Conservation (phyloP, 208 protist species). For the Blechomonas ayalai region DNA sequence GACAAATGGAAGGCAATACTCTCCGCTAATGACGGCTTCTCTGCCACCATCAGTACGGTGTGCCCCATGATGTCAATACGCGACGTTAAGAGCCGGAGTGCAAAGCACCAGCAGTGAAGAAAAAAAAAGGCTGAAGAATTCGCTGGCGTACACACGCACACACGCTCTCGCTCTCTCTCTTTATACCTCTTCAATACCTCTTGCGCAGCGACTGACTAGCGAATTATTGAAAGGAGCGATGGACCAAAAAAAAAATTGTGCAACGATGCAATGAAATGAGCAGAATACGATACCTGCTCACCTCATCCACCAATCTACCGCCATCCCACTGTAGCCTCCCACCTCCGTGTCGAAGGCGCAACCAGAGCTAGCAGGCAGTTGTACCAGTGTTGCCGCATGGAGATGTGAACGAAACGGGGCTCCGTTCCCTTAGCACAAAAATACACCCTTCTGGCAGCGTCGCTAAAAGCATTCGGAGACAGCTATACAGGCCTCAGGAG, state of each 20-base stretch:
- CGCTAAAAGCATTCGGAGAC: too few species aligned
- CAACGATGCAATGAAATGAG: constrained; percentile 13
- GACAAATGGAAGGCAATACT: constrained; percentile 84
- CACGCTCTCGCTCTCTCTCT: background rate
- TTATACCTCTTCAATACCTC: background rate
- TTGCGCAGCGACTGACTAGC: background rate
- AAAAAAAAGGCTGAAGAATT: constrained; percentile 6
- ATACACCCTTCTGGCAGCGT: too few species aligned
- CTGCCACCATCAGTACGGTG: constrained; percentile 90
- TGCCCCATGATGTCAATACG: constrained; percentile 48
- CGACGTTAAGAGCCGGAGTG: too few species aligned
- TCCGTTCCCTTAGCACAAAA: too few species aligned
- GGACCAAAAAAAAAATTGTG: constrained; percentile 7
- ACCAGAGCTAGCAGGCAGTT: too few species aligned
- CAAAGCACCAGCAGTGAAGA: constrained; percentile 1
- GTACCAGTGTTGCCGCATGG: too few species aligned
- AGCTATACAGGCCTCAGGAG: too few species aligned
- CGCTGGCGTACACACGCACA: background rate
- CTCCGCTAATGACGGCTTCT: constrained; percentile 92
- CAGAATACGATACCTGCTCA: too few species aligned
- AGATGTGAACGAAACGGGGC: too few species aligned
- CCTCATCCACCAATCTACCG: too few species aligned
- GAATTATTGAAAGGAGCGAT: background rate
- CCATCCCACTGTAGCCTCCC: too few species aligned
- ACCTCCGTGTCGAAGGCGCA: too few species aligned